These are phyloP conservation scores for Neoboletus subvelutipes DNA, from an alignment of 768 basidiomycete genomes.

Conservation along the genomic window DNA sequence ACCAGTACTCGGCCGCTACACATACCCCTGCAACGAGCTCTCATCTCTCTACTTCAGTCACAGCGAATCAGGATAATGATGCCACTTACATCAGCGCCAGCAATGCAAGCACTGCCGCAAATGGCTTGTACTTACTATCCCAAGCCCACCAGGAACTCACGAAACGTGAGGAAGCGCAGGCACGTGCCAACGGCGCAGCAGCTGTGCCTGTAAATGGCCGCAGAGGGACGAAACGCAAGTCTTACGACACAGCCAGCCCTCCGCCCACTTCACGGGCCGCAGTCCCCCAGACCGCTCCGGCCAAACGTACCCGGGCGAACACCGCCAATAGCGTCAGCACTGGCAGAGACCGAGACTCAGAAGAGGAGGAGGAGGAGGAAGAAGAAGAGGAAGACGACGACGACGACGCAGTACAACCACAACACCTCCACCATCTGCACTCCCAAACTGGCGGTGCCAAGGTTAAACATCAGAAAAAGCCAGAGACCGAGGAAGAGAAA, in stretches of 20 bases:
- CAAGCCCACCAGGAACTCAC: constrained; percentile 97
- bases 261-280: constrained; percentile 28
- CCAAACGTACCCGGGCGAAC: constrained; percentile 41
- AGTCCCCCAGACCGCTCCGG: constrained; percentile 19
- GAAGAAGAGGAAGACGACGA: constrained; percentile 42
- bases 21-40: constrained; percentile 36
- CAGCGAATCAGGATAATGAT: constrained; percentile 35
- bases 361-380: constrained; percentile 34
- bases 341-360: constrained; percentile 38
- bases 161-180: constrained; percentile 87
- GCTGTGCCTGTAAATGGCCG: constrained; percentile 30
- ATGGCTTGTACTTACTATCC: constrained; percentile 89
- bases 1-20: constrained; percentile 28
- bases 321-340: constrained; percentile 33
- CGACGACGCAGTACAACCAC: constrained; percentile 20
- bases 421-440: constrained; percentile 25
- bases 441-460: constrained; percentile 16
- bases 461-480: constrained; percentile 55
- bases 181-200: constrained; percentile 49
- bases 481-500: constrained; percentile 98
- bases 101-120: constrained; percentile 71
- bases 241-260: constrained; percentile 46
- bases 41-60: constrained; percentile 36
- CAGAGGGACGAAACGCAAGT: constrained; percentile 72
- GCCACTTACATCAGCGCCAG: constrained; percentile 43